These are phyloP conservation scores for Rhodotorula sp. DNA, from an alignment of 1,284 basidiomycete species.

Conservation along the genomic window DNA sequence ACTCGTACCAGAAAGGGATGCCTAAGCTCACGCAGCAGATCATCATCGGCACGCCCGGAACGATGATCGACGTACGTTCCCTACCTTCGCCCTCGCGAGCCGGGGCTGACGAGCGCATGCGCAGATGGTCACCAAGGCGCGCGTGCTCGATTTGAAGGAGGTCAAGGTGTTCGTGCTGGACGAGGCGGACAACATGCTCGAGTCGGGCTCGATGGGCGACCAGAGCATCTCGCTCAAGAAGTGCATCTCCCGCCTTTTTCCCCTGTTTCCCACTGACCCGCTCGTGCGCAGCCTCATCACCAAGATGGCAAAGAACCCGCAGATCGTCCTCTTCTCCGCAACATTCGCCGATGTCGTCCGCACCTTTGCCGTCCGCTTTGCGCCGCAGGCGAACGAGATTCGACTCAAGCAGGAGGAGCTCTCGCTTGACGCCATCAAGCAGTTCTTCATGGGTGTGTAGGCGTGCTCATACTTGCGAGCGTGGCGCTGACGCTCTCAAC, in stretches of 20 bases:
- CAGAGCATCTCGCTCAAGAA: constrained; percentile 94
- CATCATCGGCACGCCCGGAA: constrained; percentile 95
- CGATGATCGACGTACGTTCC: constrained; percentile 77
- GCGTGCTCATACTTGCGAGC: constrained; percentile 54
- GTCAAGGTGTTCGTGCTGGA: constrained; percentile 96
- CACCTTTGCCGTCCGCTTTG: constrained; percentile 84
- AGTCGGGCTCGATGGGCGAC: constrained; percentile 85
- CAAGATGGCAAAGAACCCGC: constrained; percentile 50
- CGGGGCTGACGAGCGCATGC: not conserved
- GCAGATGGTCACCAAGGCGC: constrained; percentile 36
- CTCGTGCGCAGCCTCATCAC: constrained; percentile 35
- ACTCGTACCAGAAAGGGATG: constrained; percentile 62
- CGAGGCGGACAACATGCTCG: constrained; percentile 99
- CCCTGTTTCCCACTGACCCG: not conserved
- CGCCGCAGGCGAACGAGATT: constrained; percentile 94
- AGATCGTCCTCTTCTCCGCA: constrained; percentile 96
- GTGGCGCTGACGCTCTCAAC: not conserved
- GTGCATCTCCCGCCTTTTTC: constrained; percentile 57
- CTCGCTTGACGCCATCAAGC: constrained; percentile 90
- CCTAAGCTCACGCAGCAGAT: constrained; percentile 78
- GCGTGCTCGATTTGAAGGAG: constrained; percentile 63
- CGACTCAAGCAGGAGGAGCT: constrained; percentile 93
- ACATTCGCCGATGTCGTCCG: constrained; percentile 96
- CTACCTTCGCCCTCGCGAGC: not conserved
- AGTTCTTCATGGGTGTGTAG: constrained; percentile 82